A percentile compares a stretch with the other conserved stretches of the same genome.
phyloP scores from a whole-genome alignment of 257 asterid species.

The Scutellaria barbata region DNA sequence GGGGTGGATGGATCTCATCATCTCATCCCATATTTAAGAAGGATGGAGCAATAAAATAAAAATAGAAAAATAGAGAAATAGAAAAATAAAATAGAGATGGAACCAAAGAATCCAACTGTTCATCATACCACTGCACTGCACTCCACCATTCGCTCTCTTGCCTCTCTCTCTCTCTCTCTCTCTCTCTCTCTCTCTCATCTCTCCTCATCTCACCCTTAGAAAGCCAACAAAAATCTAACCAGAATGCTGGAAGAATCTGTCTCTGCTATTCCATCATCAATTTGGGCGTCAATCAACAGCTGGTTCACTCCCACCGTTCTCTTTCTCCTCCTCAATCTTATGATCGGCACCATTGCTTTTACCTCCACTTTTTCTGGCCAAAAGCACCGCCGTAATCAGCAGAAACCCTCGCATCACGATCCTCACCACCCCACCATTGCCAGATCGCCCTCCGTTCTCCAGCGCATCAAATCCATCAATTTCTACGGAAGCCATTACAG shows the following conservation, averaged over 20 bases:
- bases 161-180: background rate
- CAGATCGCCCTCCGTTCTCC: slow-evolving; percentile 69
- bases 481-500: slow-evolving; percentile 37
- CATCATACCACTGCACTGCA: background rate
- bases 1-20: too few relatives aligned
- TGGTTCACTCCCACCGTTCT: slow-evolving; percentile 90
- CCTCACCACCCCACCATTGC: slow-evolving; percentile 31
- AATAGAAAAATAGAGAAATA: too few relatives aligned
- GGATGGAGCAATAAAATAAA: too few relatives aligned
- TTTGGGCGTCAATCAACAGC: slow-evolving; percentile 83
- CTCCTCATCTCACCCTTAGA: background rate
- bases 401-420: slow-evolving; percentile 19
- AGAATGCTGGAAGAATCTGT: slow-evolving; percentile 71
- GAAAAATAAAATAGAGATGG: too few relatives aligned
- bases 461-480: slow-evolving; percentile 72
- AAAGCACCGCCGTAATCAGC: slow-evolving; percentile 28
- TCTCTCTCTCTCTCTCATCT: background rate
- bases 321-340: slow-evolving; percentile 74
- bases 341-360: slow-evolving; percentile 77
- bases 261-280: slow-evolving; percentile 65
- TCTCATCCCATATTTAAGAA: too few relatives aligned
- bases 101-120: background rate
- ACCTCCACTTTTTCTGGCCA: slow-evolving; percentile 63
- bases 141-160: background rate
- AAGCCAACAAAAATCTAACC: background rate